Base-by-base conservation (phyloP, 305 asterid species). In the Petunia hybrid region DNA sequence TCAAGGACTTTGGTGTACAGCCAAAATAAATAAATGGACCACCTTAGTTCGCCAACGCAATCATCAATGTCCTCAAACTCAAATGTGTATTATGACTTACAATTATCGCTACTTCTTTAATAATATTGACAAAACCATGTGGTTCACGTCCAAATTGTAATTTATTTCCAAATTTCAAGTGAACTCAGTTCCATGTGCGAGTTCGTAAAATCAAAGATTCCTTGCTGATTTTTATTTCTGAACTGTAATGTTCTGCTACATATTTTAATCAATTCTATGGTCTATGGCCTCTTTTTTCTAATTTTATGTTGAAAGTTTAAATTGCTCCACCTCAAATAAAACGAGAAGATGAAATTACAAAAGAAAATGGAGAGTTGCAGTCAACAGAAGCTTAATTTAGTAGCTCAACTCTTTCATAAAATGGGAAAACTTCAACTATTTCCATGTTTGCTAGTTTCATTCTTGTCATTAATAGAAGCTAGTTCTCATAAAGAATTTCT, bases 401-500 rank as follows among this genome's bases (percentile, higher is more conserved):
- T 42, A 8, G 14, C 39, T 42, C 2, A 68, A 16, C 5, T 43
- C n/a, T 43, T 8, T 9, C 4, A 4, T 4, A 16, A 73, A 74
- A 74, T 74, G 78, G n/a, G 0, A 74, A 74, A 36, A 14, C n/a
- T 51, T 51, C 14, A 51, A 1, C 55, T 51, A 12, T 60, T 51
- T 8, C 43, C 46, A 13, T 6, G 38, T 51, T 73, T 73, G 14
- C 51, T 73, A 36, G 63, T 73, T 73, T 73, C 63, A 13, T 73
- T 73, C 64, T 51, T 51, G 63, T 13, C 1, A 12, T 73, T 12
- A 13, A 36, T 53, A 1, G 1, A 74, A 74, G 14, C n/a, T 36
- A 69, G 61, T 77, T 80, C 81, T 16, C 6, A 43, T 0, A 13
- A 80, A 64, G 74, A 85, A 10, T 81, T 87, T 67, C 80, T 70